Conservation (phyloP, 129 eudicot genomes). For the Saussurea involucrata region DNA sequence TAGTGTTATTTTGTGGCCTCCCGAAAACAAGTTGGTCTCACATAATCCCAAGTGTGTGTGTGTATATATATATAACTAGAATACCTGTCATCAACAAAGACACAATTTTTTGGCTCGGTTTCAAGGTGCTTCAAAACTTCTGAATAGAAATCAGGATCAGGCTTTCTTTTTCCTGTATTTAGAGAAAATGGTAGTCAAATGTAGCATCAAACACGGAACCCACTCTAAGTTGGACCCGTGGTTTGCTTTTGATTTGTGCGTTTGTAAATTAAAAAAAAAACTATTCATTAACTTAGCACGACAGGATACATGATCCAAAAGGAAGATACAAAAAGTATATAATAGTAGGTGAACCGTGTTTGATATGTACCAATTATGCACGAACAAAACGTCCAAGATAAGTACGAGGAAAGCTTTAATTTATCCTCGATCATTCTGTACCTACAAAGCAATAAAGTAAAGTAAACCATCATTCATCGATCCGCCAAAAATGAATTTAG, state of each 20-base stretch:
- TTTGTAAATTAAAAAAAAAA: background rate
- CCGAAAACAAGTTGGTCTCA: too few species aligned
- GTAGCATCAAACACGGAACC: constrained; percentile 17
- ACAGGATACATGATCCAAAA: background rate
- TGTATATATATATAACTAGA: background rate
- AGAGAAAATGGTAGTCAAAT: background rate
- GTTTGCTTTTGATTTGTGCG: background rate
- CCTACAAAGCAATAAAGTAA: constrained; percentile 43
- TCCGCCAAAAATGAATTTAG: background rate
- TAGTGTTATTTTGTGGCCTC: too few species aligned
- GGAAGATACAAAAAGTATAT: background rate
- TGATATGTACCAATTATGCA: constrained; percentile 54
- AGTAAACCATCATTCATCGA: background rate
- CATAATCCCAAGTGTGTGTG: too few species aligned
- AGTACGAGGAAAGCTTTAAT: constrained; percentile 75
- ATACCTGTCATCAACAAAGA: constrained; percentile 95
- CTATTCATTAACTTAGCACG: background rate
- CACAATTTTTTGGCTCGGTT: constrained; percentile 57
- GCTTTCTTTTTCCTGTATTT: constrained; percentile 82
- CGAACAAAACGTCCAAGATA: constrained; percentile 98
- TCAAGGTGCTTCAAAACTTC: constrained; percentile 61
- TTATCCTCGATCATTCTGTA: constrained; percentile 86
- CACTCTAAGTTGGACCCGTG: background rate
- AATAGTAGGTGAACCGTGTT: background rate
- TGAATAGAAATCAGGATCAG: constrained; percentile 67